phyloP scores from a whole-genome alignment of 2,329 filamentous ascomycete genomes.

The Tetracladium maxilliforme region DNA sequence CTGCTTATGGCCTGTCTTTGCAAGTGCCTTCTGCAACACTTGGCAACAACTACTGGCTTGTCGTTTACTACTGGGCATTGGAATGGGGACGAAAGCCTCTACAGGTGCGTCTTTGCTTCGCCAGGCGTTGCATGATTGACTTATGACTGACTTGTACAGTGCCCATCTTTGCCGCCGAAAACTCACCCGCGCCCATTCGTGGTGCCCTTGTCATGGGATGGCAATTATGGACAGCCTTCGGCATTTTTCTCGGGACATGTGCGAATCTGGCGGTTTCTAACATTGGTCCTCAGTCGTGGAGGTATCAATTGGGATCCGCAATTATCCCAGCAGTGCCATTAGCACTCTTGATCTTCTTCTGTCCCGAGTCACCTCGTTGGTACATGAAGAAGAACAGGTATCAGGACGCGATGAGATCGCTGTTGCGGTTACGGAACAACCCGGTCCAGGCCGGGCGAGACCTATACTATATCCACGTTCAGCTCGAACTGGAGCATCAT shows the following conservation, averaged over 20 bases:
- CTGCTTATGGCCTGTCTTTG: slow-evolving; percentile 45
- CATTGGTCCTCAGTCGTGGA: slow-evolving; percentile 43
- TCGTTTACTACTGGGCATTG: slow-evolving; percentile 41
- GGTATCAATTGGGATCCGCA: slow-evolving; percentile 48
- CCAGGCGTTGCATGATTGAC: too few species aligned
- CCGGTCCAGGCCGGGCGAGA: slow-evolving; percentile 46
- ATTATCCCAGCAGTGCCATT: slow-evolving; percentile 51
- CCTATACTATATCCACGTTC: slow-evolving; percentile 42
- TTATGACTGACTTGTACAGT: too few species aligned
- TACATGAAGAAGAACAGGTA: slow-evolving; percentile 46
- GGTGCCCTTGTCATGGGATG: slow-evolving; percentile 40
- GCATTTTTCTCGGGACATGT: slow-evolving; percentile 51
- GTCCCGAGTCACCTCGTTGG: slow-evolving; percentile 52
- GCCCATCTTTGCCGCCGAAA: slow-evolving; percentile 38
- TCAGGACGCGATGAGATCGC: slow-evolving; percentile 36
- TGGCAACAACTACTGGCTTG: slow-evolving; percentile 43
- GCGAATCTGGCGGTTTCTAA: slow-evolving; percentile 51
- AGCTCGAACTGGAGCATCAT: slow-evolving; percentile 33
- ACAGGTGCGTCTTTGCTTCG: too few species aligned
- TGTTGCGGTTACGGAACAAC: slow-evolving; percentile 40
- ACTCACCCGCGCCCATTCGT: slow-evolving; percentile 34
- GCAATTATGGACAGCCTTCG: slow-evolving; percentile 37
- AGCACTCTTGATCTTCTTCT: slow-evolving; percentile 39
- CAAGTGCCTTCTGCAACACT: slow-evolving; percentile 39
- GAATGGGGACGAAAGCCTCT: slow-evolving; percentile 43